Conservation (phyloP, 257 asterid species). For the Nicotiana tabacum region DNA sequence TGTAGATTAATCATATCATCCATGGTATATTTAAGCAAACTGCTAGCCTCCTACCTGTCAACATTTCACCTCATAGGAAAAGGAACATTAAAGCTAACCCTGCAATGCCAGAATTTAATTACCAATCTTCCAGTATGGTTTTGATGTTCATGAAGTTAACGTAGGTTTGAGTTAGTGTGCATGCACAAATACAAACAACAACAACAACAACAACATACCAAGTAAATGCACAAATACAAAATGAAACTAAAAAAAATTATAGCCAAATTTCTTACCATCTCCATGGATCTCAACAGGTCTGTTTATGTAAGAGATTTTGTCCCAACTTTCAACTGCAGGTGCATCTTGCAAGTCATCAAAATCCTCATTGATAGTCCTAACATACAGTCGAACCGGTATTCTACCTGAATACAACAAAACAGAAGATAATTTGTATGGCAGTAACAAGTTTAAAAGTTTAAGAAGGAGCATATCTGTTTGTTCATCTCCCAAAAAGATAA, state of each 20-base stretch:
- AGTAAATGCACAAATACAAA: background rate
- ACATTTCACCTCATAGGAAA: background rate
- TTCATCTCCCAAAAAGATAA: background rate
- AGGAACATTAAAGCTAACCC: background rate
- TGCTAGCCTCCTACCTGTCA: background rate
- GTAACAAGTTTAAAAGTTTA: background rate
- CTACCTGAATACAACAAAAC: constrained; percentile 53
- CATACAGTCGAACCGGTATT: constrained; percentile 81
- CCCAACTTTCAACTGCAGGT: constrained; percentile 74
- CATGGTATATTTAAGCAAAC: background rate
- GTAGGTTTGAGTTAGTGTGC: background rate
- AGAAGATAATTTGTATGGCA: constrained; percentile 8
- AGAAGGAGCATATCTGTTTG: background rate
- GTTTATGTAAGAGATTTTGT: constrained; percentile 70
- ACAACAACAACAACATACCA: too few species aligned
- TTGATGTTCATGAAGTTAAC: background rate
- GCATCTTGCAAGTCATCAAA: constrained; percentile 60
- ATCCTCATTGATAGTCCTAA: constrained; percentile 52
- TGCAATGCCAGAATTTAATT: background rate
- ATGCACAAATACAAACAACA: background rate
- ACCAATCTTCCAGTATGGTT: background rate
- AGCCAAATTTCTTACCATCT: constrained; percentile 47
- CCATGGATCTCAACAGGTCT: constrained; percentile 67
- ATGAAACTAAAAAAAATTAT: background rate
- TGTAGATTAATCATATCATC: background rate